Evolutionary conservation across 345 rosid species (phyloP).

Genomic region (Dipteronia dyeriana): DNA sequence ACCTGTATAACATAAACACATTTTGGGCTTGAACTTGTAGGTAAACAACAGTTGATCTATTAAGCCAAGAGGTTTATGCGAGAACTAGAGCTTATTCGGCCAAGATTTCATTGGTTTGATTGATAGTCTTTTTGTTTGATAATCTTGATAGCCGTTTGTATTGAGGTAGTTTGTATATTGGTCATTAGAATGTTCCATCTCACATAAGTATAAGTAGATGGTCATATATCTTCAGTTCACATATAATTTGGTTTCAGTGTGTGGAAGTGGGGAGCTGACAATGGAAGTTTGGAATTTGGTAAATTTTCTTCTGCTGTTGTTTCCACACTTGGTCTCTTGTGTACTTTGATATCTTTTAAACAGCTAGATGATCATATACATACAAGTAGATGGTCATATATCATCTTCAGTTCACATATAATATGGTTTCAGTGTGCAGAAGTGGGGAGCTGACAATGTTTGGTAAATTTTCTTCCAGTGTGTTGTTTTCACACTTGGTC

Average conservation of each 20-base stretch:
- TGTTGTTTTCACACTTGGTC: background rate
- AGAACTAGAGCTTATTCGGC: background rate
- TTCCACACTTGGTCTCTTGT: background rate
- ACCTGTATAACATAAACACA: background rate
- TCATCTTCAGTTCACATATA: background rate
- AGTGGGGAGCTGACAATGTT: background rate
- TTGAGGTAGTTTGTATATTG: background rate
- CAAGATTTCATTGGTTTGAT: background rate
- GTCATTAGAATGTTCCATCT: background rate
- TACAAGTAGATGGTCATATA: background rate
- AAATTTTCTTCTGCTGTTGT: background rate
- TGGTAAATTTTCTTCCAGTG: background rate
- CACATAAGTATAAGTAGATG: background rate
- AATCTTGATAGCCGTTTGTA: background rate
- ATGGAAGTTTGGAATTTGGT: background rate
- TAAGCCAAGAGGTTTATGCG: no score
- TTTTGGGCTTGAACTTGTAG: background rate
- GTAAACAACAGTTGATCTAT: constrained; percentile 9
- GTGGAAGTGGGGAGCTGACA: background rate
- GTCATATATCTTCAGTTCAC: background rate
- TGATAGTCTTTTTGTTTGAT: background rate
- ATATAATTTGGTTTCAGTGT: background rate
- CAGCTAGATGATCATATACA: background rate
- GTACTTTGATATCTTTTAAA: background rate
- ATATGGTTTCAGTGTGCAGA: background rate